Evolutionary conservation across 495 filamentous ascomycete species (phyloP), one percentile per base, ranked within the genome.

Genomic region (Podospora tetraspora): DNA sequence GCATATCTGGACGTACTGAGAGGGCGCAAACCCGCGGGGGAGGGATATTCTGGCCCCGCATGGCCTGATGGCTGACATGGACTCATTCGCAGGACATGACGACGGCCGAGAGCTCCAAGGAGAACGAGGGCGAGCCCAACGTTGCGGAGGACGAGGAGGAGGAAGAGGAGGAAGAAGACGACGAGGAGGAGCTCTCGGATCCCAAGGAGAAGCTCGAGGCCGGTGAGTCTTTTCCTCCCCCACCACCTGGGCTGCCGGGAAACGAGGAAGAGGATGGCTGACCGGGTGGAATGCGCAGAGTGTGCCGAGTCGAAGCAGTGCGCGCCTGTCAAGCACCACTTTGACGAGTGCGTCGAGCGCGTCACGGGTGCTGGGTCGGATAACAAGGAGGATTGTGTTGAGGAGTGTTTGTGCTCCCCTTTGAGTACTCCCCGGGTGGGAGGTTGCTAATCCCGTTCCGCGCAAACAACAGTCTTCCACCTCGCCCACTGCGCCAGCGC

Each of bases 321-420:
- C 82, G 83, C 88, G 59, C 89, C 91, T 30, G 85, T 86, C 72
- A 99, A 97, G 87, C 94, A 98, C 86, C 95, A 99, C 86, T 98
- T 88, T 81, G 94, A 97, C 70, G 93, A 97, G 81, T 99, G 95
- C 79, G 91, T 92, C 73, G 93, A 96, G 84, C 92, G 95, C 72
- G 95, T 97, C 71, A 94, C 89, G 67, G 80, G 79, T 73, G 87
- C 91, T 21, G 76, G 80, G 30, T 78, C 79, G 61, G 89, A 85
- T 71, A 83, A 85, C 76, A 84, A 85, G 79, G 95, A 99, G 86
- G 94, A 99, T 84, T 99, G 95, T 74, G 92, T 99, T 70, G 95
- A 99, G 85, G 95, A 99, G 86, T 99, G 95, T 97, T 89, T 84
- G 94, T 88, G 32, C 24, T n/a, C 24, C 7, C 57, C 9, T 12